Evolutionary conservation across 768 basidiomycete genomes (phyloP).

Genomic region (Lepiota brunneoincarnata): DNA sequence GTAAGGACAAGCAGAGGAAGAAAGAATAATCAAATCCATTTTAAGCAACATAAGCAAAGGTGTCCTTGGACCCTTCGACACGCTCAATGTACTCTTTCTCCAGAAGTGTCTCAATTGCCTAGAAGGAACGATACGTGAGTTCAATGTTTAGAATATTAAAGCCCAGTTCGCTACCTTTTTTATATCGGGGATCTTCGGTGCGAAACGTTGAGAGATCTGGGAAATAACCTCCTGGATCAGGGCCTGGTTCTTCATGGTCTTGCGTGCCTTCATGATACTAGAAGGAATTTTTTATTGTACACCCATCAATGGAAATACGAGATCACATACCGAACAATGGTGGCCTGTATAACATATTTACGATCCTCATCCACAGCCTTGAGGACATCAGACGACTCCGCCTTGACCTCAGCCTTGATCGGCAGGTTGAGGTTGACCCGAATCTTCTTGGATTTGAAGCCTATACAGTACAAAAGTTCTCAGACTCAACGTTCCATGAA

Average conservation of each 20-base stretch:
- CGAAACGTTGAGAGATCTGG: constrained; percentile 83
- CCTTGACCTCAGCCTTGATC: constrained; percentile 93
- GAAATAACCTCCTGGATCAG: constrained; percentile 89
- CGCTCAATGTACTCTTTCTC: constrained; percentile 99
- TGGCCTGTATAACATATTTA: constrained; percentile 94
- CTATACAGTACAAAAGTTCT: constrained; percentile 30
- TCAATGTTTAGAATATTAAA: neutral
- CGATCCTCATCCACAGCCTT: constrained; percentile 97
- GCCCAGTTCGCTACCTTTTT: constrained; percentile 66
- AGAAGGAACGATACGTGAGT: constrained; percentile 15
- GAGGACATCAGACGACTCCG: constrained; percentile 84
- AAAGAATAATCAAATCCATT: constrained; percentile 13
- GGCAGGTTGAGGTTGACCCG: constrained; percentile 88
- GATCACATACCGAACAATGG: constrained; percentile 70
- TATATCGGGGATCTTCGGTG: constrained; percentile 93
- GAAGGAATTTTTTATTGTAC: neutral
- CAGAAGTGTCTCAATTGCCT: constrained; percentile 88
- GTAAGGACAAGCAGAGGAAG: neutral
- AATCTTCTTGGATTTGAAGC: constrained; percentile 92
- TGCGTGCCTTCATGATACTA: constrained; percentile 93
- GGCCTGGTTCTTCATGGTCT: constrained; percentile 92
- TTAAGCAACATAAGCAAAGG: constrained; percentile 77
- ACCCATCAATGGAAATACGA: neutral
- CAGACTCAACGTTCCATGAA: neutral
- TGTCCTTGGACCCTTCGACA: constrained; percentile 87